Evolutionary conservation across 306 rosid species (phyloP), one percentile per base, ranked within the genome.

Genomic region (Morella rubra): DNA sequence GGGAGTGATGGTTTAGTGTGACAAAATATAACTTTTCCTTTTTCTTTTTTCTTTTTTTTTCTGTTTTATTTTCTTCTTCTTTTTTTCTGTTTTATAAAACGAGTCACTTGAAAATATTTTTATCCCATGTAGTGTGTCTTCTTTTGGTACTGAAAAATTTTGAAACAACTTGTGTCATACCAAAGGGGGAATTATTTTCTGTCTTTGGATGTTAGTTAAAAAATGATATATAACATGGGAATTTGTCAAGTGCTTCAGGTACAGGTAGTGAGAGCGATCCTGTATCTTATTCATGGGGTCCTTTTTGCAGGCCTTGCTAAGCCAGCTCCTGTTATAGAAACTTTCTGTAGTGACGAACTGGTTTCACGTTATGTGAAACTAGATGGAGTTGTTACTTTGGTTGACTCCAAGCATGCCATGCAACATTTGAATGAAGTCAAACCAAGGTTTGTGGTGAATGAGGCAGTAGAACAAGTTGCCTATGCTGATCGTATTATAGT

Each of bases 381-480:
- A 76, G 97, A 93, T 80, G 98, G 98, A 72, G 96, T 91, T 81
- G 98, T 93, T 47, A 93, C 97, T 81, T 80, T 93, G 88, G 96
- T 93, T 78, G 98, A 93, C 73, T 87, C 88, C 84, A 93, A 90
- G 91, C 92, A 93, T 73, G 93, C 91, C 53, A 82, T 91, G 92
- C 84, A 77, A 79, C 98, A 89, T 74, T 79, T 93, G 78, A 85
- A 90, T 75, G 97, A 93, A 83, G 89, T 91, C 61, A 93, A 93
- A 84, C 97, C 98, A 44, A 90, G 96, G 78, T 91, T 93, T 90
- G 98, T 93, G 68, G 98, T 93, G 72, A 93, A 91, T 75, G 98
- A 91, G 86, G 96, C 97, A 2, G 90, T 91, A 41, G 98, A 93
- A 75, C 98, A 93, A 85, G 90, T 93, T 74, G 98, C 97, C 55